Conservation (phyloP, 192 early-diverging fungal genomes). For the Phlyctochytrium bullatum region DNA sequence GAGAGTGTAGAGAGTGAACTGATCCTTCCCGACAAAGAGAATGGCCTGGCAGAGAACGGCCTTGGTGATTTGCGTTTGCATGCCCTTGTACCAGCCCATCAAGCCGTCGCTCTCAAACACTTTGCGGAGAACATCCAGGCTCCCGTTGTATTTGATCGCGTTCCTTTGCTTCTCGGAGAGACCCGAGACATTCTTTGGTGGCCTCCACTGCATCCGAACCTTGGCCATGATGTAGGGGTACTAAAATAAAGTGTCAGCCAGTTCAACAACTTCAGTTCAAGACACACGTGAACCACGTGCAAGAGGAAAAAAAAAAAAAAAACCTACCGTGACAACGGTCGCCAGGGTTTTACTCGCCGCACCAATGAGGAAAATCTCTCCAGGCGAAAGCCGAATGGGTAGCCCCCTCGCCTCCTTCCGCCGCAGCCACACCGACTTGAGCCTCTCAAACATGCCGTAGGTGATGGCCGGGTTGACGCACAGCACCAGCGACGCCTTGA, state of each 20-base stretch:
- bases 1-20: constrained; percentile 73
- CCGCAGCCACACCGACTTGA: constrained; percentile 44
- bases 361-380: constrained; percentile 90
- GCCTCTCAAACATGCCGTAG: constrained; percentile 88
- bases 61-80: constrained; percentile 96
- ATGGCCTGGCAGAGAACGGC: constrained; percentile 99
- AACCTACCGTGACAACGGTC: constrained; percentile 57
- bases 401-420: constrained; percentile 12
- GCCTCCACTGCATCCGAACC: constrained; percentile 79
- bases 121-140: constrained; percentile 81
- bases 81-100: constrained; percentile 93
- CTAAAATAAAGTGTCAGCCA: not conserved
- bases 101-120: constrained; percentile 78
- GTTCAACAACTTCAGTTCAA: not conserved
- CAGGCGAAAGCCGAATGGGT: constrained; percentile 56
- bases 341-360: constrained; percentile 91
- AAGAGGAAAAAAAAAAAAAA: constrained; percentile 16
- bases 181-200: constrained; percentile 44
- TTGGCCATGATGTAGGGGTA: constrained; percentile 99
- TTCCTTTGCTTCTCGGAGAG: constrained; percentile 41
- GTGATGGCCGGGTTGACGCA: constrained; percentile 97
- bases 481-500: constrained; percentile 87
- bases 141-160: constrained; percentile 69
- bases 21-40: constrained; percentile 94
- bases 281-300: not conserved